phyloP scores from a whole-genome alignment of 2,329 filamentous ascomycete genomes.

The Mycosphaerella arachidis region DNA sequence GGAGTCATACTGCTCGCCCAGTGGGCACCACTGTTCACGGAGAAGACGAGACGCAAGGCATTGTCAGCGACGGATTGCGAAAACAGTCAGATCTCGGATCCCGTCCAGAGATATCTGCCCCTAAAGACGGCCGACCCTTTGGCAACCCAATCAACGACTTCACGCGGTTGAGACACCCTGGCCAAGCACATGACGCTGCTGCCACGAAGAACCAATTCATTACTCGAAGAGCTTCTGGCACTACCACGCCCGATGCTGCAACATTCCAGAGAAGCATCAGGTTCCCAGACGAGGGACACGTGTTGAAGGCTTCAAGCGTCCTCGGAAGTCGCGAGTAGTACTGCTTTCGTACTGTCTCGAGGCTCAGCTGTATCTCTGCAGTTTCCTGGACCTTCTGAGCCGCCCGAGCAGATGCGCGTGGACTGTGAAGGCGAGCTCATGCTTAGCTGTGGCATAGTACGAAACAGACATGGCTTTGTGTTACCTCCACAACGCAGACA shows the following conservation, averaged over 20 bases:
- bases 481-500: no score
- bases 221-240: background rate
- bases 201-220: background rate
- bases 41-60: conserved; percentile 20
- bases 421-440: no score
- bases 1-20: conserved; percentile 3
- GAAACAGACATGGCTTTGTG: background rate
- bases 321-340: background rate
- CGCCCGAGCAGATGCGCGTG: background rate
- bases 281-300: conserved; percentile 26
- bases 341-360: background rate
- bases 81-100: background rate
- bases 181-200: background rate
- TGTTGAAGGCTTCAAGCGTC: background rate
- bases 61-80: conserved; percentile 5
- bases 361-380: background rate
- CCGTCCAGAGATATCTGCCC: conserved; percentile 17
- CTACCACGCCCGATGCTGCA: conserved; percentile 5
- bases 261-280: conserved; percentile 30
- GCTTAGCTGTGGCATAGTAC: background rate
- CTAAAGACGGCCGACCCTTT: conserved; percentile 17
- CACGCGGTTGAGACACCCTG: background rate
- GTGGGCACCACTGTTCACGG: conserved; percentile 25
- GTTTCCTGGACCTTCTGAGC: background rate
- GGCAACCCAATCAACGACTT: conserved; percentile 14